Conservation (phyloP, 78 protist genomes). For the Guillardia theta region DNA sequence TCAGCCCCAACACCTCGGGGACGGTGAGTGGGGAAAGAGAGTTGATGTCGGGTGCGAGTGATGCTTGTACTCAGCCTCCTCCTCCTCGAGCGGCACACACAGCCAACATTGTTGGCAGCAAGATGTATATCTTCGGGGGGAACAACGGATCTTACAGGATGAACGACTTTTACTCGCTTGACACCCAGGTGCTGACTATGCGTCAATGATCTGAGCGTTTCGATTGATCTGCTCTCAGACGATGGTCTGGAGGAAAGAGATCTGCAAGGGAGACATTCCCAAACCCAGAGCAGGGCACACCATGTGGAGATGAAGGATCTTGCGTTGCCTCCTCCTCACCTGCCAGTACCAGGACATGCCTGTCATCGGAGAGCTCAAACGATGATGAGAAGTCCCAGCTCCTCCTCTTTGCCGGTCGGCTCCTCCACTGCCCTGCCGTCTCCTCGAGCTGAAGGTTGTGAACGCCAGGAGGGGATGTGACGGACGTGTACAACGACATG, state of each 20-base stretch:
- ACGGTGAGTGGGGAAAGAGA: neutral
- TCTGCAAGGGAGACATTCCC: neutral
- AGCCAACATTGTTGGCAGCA: neutral
- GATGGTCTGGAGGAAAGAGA: neutral
- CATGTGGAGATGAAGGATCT: too few species aligned
- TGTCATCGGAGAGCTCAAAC: neutral
- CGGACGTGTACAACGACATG: constrained; percentile 9
- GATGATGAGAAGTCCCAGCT: neutral
- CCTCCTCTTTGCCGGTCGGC: neutral
- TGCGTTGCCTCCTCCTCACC: too few species aligned
- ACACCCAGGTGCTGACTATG: neutral
- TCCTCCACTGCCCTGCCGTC: too few species aligned
- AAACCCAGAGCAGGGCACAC: neutral
- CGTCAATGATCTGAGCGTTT: too few species aligned
- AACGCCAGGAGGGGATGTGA: neutral
- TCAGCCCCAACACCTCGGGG: neutral
- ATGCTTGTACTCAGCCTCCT: neutral
- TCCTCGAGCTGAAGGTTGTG: too few species aligned
- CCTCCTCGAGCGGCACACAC: neutral
- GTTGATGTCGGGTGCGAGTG: neutral
- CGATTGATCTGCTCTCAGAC: too few species aligned
- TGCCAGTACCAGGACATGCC: too few species aligned
- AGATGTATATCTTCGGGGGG: neutral
- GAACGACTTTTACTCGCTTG: neutral
- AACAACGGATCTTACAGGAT: neutral